These are phyloP conservation scores for Ophiostoma himal-ulmi DNA, from an alignment of 2,329 filamentous ascomycete species.

Conservation along the genomic window DNA sequence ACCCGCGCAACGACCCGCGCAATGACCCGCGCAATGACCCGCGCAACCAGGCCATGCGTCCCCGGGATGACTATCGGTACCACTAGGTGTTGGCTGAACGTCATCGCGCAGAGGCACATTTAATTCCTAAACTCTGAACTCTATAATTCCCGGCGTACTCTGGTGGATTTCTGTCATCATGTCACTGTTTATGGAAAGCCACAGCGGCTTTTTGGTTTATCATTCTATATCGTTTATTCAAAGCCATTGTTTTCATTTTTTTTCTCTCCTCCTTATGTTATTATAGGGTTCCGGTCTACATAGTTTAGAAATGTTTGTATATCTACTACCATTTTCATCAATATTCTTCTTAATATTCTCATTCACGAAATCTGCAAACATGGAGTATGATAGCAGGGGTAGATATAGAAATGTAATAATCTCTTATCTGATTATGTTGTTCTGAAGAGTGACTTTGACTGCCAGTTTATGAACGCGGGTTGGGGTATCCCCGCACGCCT, in stretches of 20 bases:
- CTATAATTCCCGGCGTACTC: too few species aligned
- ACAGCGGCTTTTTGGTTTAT: background rate
- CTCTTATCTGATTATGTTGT: background rate
- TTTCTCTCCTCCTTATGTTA: background rate
- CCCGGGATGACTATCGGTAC: slow-evolving; percentile 29
- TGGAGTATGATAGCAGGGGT: background rate
- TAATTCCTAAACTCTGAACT: background rate
- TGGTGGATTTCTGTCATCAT: background rate
- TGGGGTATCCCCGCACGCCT: background rate
- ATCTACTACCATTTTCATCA: background rate
- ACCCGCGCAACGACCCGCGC: slow-evolving; percentile 18
- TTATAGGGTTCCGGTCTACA: slow-evolving; percentile 5
- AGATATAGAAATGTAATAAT: background rate
- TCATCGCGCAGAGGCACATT: too few species aligned
- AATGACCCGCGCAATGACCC: slow-evolving; percentile 14
- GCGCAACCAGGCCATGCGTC: slow-evolving; percentile 26
- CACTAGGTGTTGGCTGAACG: slow-evolving; percentile 5
- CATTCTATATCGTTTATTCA: background rate
- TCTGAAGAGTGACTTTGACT: background rate
- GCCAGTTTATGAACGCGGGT: background rate
- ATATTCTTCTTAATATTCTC: background rate
- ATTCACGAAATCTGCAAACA: background rate
- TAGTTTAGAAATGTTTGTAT: slow-evolving; percentile 10
- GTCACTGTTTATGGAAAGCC: background rate
- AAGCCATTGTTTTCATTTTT: background rate